Evolutionary conservation across 164 flowering plant genomes (phyloP), one percentile per base, ranked within the genome.

Genomic region (Buxus sempervirens): DNA sequence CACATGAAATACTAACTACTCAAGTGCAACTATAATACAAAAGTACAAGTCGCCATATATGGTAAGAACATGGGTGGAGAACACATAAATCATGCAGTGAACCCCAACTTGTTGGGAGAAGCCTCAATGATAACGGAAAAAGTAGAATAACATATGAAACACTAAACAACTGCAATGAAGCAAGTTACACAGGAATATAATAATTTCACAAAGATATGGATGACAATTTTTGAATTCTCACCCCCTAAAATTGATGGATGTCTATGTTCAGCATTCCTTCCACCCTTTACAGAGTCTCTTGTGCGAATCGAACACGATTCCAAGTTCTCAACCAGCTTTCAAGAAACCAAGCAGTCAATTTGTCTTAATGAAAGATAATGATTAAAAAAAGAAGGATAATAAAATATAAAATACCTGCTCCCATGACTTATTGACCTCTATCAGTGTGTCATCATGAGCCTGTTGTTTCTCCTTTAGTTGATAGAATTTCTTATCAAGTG

Each of bases 251-350:
- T 58, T 32, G 76, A 57, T 48, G 69, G 65, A n/a, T n/a, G n/a
- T n/a, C n/a, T n/a, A 72, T 64, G 57, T 16, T 66, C 60, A 18
- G 23, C 70, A 76, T 67, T 79, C 48, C 53, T 49, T 36, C 64
- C 72, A 32, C 70, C 71, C 54, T 65, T 74, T 9, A 23, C 36
- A 48, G 65, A 69, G 58, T 80, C 77, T 60, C 71, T 82, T 64
- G 74, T 67, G 58, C 64, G 66, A 45, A 74, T 62, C 21, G 91
- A 82, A 73, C 79, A 64, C 58, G 89, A 74, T 68, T 84, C 93
- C 86, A 93, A 67, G 58, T 83, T 84, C 67, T 69, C 79, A 70
- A 86, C 73, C 67, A 93, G 78, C 97, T 91, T 75, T 64, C 23
- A 25, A 18, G 66, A 76, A 71, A 74, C 9, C 54, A 56, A 16